Base-by-base conservation (phyloP, 768 basidiomycete genomes). In the Suillus tomentosus region DNA sequence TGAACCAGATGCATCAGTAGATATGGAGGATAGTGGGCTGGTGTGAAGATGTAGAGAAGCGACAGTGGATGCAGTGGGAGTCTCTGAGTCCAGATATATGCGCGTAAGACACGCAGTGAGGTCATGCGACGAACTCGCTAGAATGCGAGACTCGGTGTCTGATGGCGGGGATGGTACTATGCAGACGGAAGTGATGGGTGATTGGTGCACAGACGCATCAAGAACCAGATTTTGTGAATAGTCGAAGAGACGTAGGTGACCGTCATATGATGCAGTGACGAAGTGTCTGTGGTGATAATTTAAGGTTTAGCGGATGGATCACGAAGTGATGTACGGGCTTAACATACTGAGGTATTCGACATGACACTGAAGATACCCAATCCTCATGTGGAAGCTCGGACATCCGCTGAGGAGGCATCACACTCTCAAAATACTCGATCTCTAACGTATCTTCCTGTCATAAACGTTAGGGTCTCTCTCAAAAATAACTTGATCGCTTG, bases 391-490 rank as follows among this genome's bases (percentile, higher is more conserved):
- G 89, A 60, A 94, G 79, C 56, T 89, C 83, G 0, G 89, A 84
- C 76, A 94, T 85, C 66, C 88, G 87, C 72, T 93, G 85, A 0
- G 95, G 95, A 0, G 95, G 94, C 74, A 96, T 81, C 1, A 96
- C 83, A 17, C 90, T 92, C 76, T 94, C 89, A 63, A 97, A 88
- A 78, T 96, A 96, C 76, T 96, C 95, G 53, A 97, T 86, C 71
- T 96, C 89, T 24, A 97, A 84, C 3, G 92, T 94, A 76, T 94
- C 91, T 83, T 96, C 94, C 89, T 93, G 60, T 61, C 61, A 64
- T 15, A 22, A 31, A 51, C 3, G 17, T 66, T 56, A 66, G 55
- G 43, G 31, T 39, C 55, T 65, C 50, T 39, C 22, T 37, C 50
- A 62, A 34, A 62, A 34, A 31, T 42, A 54, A 27, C 61, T 31